phyloP scores from a whole-genome alignment of 169 alveolate species.

The Plasmodium falciparum region DNA sequence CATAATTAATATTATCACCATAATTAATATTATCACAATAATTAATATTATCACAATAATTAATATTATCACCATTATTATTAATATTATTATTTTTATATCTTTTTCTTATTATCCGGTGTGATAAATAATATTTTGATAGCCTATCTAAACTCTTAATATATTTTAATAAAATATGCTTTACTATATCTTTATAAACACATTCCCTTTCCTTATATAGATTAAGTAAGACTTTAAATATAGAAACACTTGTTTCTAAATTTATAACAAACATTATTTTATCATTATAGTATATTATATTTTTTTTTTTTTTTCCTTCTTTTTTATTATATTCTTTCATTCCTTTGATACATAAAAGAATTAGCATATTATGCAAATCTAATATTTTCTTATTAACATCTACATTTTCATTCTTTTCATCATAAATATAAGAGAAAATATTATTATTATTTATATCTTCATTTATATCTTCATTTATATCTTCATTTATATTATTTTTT shows the following conservation, averaged over 20 bases:
- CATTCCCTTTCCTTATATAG: slow-evolving; percentile 2
- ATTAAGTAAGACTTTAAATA: slow-evolving; percentile 11
- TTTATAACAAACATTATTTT: slow-evolving; percentile 12
- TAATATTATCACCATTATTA: no score
- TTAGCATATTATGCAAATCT: slow-evolving; percentile 51
- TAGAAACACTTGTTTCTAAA: slow-evolving; percentile 41
- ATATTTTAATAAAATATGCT: slow-evolving; percentile 28
- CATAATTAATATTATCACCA: no score
- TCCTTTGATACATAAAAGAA: slow-evolving; percentile 39
- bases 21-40: no score
- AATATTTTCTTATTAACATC: slow-evolving; percentile 10
- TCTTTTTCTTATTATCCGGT: background rate
- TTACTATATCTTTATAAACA: slow-evolving; percentile 37
- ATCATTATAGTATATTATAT: slow-evolving; percentile 10
- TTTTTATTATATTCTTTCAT: slow-evolving; percentile 46
- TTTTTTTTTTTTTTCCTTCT: background rate
- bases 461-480: background rate
- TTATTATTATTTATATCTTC: background rate
- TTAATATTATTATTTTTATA: no score
- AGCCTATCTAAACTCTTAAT: slow-evolving; percentile 18
- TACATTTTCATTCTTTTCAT: slow-evolving; percentile 23
- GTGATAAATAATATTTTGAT: slow-evolving; percentile 22
- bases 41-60: no score
- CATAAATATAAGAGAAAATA: slow-evolving; percentile 16
- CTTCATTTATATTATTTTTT: background rate